Base-by-base conservation (phyloP, 768 basidiomycete genomes). In the Boletellus ananiceps region DNA sequence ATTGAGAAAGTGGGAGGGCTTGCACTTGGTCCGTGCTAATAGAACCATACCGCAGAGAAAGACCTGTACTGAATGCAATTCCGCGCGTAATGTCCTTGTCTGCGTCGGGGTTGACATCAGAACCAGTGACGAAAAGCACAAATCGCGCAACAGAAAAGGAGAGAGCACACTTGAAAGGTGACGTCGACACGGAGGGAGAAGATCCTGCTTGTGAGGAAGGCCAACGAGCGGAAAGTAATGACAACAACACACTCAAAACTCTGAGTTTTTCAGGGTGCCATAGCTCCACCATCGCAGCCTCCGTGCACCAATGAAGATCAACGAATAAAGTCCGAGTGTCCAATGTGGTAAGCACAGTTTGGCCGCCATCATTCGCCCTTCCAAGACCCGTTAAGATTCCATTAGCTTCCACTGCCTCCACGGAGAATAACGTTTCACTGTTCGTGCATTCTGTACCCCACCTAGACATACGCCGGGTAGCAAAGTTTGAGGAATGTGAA, bases 51-150 rank as follows among this genome's bases (percentile, higher is more conserved):
- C 81, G 74, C 8, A 81, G 40, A 3, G 78, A 75, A 6, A 82
- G 37, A 3, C 80, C 71, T 0, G 77, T 80, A 42, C 77, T 77
- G 25, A 83, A 59, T 2, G 83, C 81, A 47, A 88, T 65, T 4
- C 91, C 91, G 25, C 89, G 79, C 3, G 81, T 83, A 12, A 88
- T 71, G 39, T 80, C 80, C 47, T 79, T 65, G 34, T 77, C 76
- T 46, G 86, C 86, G 0, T 74, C 68, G 0, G 88, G 88, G 53
- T 90, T 90, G 46, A 93, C 75, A 63, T 95, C 93, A 32, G 78
- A 78, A n/a, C 84, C 80, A 7, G 88, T 87, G 44, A 92, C 62
- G 49, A 88, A 82, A 9, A 88, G 59, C 23, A 83, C 80, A 40
- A 87, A 69, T 32, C 79, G 78, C 1, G 75, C 78, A 38, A 93